These are phyloP conservation scores for Ogataea pilisensis DNA, from an alignment of 805 yeast species.

Conservation along the genomic window DNA sequence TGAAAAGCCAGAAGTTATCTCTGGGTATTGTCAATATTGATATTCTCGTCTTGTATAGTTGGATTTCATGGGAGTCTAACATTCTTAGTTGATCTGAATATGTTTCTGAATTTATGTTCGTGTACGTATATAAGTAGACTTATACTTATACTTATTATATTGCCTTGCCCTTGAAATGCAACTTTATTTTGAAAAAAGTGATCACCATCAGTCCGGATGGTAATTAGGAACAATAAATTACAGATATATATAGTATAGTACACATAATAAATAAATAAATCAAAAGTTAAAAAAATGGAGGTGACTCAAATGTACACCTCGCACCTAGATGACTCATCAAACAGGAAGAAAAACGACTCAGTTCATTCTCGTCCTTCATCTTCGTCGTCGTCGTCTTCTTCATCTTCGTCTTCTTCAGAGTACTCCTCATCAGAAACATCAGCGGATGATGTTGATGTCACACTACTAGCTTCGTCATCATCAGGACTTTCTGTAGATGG, in stretches of 20 bases:
- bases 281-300: not conserved
- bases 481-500: conserved; percentile 9
- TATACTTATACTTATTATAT: too few species aligned
- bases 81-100: conserved; percentile 2
- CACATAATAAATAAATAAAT: not conserved
- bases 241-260: not conserved
- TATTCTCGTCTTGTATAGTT: conserved; percentile 41
- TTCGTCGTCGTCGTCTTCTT: conserved; percentile 2
- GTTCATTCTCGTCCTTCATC: not conserved
- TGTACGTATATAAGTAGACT: too few species aligned
- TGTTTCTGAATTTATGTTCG: not conserved
- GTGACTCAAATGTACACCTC: not conserved
- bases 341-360: not conserved
- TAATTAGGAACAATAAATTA: too few species aligned
- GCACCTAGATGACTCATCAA: not conserved
- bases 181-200: too few species aligned
- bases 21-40: conserved; percentile 52
- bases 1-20: conserved; percentile 48
- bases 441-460: not conserved
- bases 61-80: conserved; percentile 33
- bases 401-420: not conserved
- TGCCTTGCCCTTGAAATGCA: too few species aligned
- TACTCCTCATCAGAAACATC: not conserved
- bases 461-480: conserved; percentile 4
- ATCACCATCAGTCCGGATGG: too few species aligned